phyloP scores from a whole-genome alignment of 495 filamentous ascomycete species.

The Lasiosphaeria miniovina region DNA sequence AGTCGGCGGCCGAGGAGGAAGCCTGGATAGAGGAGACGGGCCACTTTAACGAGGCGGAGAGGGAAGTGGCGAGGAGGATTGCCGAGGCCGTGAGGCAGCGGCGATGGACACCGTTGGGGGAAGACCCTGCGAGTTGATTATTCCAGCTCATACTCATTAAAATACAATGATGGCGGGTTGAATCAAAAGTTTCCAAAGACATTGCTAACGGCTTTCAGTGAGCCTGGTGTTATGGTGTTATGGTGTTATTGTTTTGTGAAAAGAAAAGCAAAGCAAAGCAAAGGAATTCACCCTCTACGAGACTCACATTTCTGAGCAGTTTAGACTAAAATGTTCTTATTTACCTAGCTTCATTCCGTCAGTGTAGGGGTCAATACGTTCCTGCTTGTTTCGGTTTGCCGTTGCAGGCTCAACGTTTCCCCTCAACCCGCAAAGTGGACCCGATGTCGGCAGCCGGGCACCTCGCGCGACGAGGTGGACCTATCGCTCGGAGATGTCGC shows the following conservation, averaged over 20 bases:
- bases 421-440: constrained; percentile 1
- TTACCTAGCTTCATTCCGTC: too few relatives aligned
- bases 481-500: background rate
- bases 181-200: too few relatives aligned
- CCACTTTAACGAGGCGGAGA: constrained; percentile 13
- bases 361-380: too few relatives aligned
- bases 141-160: too few relatives aligned
- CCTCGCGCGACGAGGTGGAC: background rate
- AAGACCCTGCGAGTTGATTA: background rate
- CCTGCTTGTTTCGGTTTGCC: background rate
- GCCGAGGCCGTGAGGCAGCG: constrained; percentile 14
- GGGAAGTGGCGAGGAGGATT: constrained; percentile 13
- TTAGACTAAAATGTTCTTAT: too few relatives aligned
- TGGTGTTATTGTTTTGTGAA: too few relatives aligned
- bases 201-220: too few relatives aligned
- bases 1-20: constrained; percentile 15
- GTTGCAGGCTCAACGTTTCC: constrained; percentile 3
- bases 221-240: too few relatives aligned
- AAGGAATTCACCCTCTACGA: too few relatives aligned
- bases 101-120: constrained; percentile 13
- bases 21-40: constrained; percentile 11
- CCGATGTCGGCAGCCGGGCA: background rate
- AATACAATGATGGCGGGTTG: too few relatives aligned
- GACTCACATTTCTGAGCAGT: too few relatives aligned
- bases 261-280: too few relatives aligned